Percentiles rank a stretch among this genome's conserved stretches.
phyloP scores from a whole-genome alignment of 1,139 yeast genomes.

The Scheffersomyces titani region DNA sequence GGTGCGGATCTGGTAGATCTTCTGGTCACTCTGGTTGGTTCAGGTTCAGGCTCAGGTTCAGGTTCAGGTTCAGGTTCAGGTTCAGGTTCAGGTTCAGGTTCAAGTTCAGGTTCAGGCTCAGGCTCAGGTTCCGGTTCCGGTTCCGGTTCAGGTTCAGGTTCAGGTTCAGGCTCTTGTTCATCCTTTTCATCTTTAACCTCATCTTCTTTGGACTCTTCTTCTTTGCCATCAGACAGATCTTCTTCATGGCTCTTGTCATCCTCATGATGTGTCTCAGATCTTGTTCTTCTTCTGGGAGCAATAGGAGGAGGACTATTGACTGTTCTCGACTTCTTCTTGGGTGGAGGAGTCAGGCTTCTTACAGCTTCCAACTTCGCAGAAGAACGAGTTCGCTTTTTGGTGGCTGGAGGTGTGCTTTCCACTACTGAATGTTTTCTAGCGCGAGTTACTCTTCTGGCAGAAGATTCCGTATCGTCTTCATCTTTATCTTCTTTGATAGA shows the following conservation, averaged over 20 bases:
- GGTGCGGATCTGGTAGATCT: slow-evolving; percentile 23
- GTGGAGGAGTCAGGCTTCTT: slow-evolving; percentile 3
- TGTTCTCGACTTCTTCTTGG: slow-evolving; percentile 6
- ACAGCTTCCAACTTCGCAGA: slow-evolving; percentile 11
- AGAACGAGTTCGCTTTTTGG: slow-evolving; percentile 14
- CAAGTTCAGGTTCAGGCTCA: slow-evolving; percentile 3
- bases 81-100: slow-evolving; percentile 2
- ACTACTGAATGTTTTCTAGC: slow-evolving; percentile 4
- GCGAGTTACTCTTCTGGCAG: slow-evolving; percentile 1
- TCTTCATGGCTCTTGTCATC: slow-evolving; percentile 4
- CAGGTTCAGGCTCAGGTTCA: slow-evolving; percentile 2
- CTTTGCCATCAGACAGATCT: slow-evolving; percentile 7
- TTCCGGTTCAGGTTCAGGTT: slow-evolving; percentile 8
- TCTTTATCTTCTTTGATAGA: slow-evolving; percentile 3
- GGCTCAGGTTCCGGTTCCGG: slow-evolving; percentile 5
- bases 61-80: slow-evolving; percentile 11
- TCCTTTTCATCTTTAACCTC: slow-evolving; percentile 3
- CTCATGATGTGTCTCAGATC: slow-evolving; percentile 6
- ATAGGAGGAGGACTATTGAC: slow-evolving; percentile 2
- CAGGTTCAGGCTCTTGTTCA: slow-evolving; percentile 3
- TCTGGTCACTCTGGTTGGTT: slow-evolving; percentile 15
- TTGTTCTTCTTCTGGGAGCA: slow-evolving; percentile 6
- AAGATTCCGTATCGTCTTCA: background rate
- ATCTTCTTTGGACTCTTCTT: slow-evolving; percentile 7
- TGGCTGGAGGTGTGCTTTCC: background rate